phyloP scores from a whole-genome alignment of 345 rosid species.

The Rhodamnia argentea region DNA sequence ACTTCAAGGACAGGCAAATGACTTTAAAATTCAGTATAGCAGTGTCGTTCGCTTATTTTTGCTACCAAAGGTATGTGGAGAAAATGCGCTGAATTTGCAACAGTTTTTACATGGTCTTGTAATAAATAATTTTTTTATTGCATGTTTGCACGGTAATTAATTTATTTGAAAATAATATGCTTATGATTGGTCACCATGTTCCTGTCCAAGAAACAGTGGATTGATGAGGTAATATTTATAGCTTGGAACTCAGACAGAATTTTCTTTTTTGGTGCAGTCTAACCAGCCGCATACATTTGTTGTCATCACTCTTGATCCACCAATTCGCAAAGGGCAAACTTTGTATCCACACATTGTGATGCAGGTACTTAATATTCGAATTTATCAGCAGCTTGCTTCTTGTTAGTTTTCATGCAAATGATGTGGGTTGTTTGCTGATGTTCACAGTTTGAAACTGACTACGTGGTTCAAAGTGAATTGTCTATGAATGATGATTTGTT shows the following conservation, averaged over 20 bases:
- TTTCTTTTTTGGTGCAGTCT: slow-evolving; percentile 34
- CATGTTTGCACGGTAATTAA: background rate
- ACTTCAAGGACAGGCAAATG: slow-evolving; percentile 95
- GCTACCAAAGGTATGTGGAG: slow-evolving; percentile 71
- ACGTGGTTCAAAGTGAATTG: slow-evolving; percentile 46
- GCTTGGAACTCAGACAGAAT: background rate
- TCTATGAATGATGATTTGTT: slow-evolving; percentile 67
- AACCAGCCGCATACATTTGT: slow-evolving; percentile 97
- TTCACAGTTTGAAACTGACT: slow-evolving; percentile 77
- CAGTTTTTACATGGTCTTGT: background rate
- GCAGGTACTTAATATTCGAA: slow-evolving; percentile 44
- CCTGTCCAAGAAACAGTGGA: background rate
- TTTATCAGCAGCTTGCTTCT: background rate
- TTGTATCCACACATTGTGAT: slow-evolving; percentile 87
- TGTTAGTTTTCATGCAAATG: background rate
- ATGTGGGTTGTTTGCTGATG: background rate
- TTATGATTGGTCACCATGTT: background rate
- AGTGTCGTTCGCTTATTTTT: slow-evolving; percentile 93
- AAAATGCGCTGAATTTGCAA: background rate
- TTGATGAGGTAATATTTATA: background rate
- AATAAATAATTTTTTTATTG: background rate
- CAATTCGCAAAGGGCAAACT: slow-evolving; percentile 96
- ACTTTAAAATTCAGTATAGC: slow-evolving; percentile 97
- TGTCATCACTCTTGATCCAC: slow-evolving; percentile 90
- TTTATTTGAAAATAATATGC: background rate